Evolutionary conservation across 2,329 filamentous ascomycete genomes (phyloP).

Genomic region (Cladophialophora exuberans): DNA sequence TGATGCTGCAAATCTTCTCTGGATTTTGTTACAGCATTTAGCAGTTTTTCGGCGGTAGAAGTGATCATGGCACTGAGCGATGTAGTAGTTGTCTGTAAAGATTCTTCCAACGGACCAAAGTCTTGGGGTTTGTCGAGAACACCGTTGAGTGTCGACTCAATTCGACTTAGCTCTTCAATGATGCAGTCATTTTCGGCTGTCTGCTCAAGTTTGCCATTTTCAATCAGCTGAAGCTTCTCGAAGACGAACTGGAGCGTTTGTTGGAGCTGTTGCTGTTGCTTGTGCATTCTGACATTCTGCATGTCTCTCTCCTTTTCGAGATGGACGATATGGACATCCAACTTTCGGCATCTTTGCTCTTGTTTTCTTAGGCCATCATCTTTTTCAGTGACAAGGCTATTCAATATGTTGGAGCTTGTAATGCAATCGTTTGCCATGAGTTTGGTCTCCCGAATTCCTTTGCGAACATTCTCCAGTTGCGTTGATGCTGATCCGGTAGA

Average conservation of each 20-base stretch:
- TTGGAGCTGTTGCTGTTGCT: conserved; percentile 1
- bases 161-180: background rate
- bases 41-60: conserved; percentile 1
- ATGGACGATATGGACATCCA: conserved; percentile 23
- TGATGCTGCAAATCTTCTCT: conserved; percentile 7
- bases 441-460: conserved; percentile 11
- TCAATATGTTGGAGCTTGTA: conserved; percentile 2
- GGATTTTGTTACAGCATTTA: conserved; percentile 3
- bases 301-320: conserved; percentile 19
- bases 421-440: background rate
- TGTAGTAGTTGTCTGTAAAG: background rate
- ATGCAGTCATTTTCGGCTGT: background rate
- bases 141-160: conserved; percentile 2
- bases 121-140: too few relatives aligned
- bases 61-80: background rate
- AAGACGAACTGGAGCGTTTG: conserved; percentile 3
- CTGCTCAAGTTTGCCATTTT: background rate
- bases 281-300: conserved; percentile 1
- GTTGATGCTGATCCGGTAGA: background rate
- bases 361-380: conserved; percentile 16
- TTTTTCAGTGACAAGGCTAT: conserved; percentile 5
- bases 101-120: background rate
- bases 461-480: conserved; percentile 13
- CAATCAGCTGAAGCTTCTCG: background rate
- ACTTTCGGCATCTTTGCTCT: conserved; percentile 20